Conservation (phyloP, 306 rosid species). For the Gleditsia sinensis region DNA sequence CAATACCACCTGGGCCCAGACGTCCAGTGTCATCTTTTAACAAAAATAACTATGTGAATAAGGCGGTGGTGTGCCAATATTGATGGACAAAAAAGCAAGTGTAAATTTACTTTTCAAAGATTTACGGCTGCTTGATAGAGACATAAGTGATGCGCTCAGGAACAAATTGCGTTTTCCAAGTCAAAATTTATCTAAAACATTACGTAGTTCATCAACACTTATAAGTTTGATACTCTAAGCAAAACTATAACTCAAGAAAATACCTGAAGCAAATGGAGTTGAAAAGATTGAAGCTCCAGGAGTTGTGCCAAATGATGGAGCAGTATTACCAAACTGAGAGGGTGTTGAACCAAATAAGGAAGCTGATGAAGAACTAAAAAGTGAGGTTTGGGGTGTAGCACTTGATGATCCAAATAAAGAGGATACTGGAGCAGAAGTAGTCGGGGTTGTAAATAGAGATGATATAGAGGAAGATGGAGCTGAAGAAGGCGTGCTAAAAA, state of each 20-base stretch:
- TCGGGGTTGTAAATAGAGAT: constrained; percentile 74
- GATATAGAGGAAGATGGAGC: constrained; percentile 64
- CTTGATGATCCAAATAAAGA: constrained; percentile 67
- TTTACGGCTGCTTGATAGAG: not conserved
- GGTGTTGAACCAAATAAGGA: constrained; percentile 68
- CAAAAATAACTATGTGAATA: not conserved
- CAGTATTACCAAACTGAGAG: constrained; percentile 56
- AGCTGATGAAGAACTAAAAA: constrained; percentile 66
- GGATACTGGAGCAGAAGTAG: constrained; percentile 60
- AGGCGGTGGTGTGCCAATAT: not conserved
- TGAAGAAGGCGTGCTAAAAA: constrained; percentile 70
- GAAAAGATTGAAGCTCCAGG: constrained; percentile 71
- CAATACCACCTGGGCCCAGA: not conserved
- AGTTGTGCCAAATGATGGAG: constrained; percentile 59
- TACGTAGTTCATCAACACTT: not conserved
- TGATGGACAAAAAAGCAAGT: not conserved
- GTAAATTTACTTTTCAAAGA: not conserved
- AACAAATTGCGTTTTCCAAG: constrained; percentile 27
- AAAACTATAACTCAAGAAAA: constrained; percentile 29
- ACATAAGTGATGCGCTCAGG: not conserved
- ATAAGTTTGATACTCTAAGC: not conserved
- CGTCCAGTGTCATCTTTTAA: not conserved
- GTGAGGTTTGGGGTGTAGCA: constrained; percentile 63
- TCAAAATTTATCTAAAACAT: constrained; percentile 23
- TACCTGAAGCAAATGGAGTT: constrained; percentile 84